Evolutionary conservation across 768 basidiomycete genomes (phyloP).

Genomic region (Roridomyces roridus): DNA sequence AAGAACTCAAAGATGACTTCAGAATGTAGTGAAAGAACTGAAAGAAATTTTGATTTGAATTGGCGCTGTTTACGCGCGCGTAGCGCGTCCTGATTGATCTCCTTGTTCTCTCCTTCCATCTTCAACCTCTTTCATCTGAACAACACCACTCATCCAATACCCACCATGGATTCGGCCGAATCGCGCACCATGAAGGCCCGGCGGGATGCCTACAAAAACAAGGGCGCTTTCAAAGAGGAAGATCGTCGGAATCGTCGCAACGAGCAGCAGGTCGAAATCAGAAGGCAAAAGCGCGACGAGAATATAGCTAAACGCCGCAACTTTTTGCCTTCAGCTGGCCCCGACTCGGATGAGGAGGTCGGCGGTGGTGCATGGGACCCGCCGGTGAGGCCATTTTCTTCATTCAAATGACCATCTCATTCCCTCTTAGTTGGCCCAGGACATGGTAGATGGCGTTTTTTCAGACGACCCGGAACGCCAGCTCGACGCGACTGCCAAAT

Average conservation of each 20-base stretch:
- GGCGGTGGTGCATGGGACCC: slow-evolving; percentile 74
- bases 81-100: slow-evolving; percentile 4
- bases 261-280: slow-evolving; percentile 98
- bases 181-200: slow-evolving; percentile 79
- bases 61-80: not conserved
- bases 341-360: slow-evolving; percentile 93
- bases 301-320: slow-evolving; percentile 98
- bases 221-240: slow-evolving; percentile 87
- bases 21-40: too few species aligned
- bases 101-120: not conserved
- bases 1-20: too few species aligned
- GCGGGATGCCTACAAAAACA: slow-evolving; percentile 88
- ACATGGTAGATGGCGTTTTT: slow-evolving; percentile 94
- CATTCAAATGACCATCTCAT: slow-evolving; percentile 11
- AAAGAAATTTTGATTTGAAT: not conserved
- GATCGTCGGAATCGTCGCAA: slow-evolving; percentile 96
- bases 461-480: slow-evolving; percentile 91
- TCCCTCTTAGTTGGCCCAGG: slow-evolving; percentile 70
- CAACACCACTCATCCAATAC: slow-evolving; percentile 29
- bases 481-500: slow-evolving; percentile 96
- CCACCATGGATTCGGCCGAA: slow-evolving; percentile 55
- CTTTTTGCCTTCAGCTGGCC: slow-evolving; percentile 74
- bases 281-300: slow-evolving; percentile 97
- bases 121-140: slow-evolving; percentile 24
- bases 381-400: slow-evolving; percentile 57